These are phyloP conservation scores for Vitis hybrid DNA, from an alignment of 177 flowering plant genomes.

Conservation along the genomic window DNA sequence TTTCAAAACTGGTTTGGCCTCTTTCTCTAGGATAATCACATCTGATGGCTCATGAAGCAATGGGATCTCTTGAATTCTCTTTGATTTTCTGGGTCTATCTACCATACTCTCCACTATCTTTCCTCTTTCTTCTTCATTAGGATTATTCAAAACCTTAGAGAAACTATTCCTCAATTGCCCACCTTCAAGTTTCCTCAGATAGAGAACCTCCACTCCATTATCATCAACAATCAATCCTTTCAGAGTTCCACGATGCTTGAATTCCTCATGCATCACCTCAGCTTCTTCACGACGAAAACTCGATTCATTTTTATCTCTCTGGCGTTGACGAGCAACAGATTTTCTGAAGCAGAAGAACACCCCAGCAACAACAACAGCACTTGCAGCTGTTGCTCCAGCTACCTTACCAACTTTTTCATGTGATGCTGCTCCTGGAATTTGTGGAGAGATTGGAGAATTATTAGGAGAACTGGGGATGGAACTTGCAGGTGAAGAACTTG, in stretches of 20 bases:
- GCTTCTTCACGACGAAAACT: slow-evolving; percentile 22
- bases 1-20: neutral
- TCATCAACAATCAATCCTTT: slow-evolving; percentile 69
- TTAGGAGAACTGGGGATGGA: neutral
- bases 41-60: slow-evolving; percentile 23
- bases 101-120: slow-evolving; percentile 8
- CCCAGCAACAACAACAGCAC: slow-evolving; percentile 43
- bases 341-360: slow-evolving; percentile 35
- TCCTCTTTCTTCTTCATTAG: slow-evolving; percentile 22
- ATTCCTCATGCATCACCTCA: slow-evolving; percentile 11
- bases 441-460: neutral
- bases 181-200: slow-evolving; percentile 50
- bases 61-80: slow-evolving; percentile 27
- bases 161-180: slow-evolving; percentile 27
- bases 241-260: slow-evolving; percentile 32
- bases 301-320: neutral
- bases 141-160: slow-evolving; percentile 27
- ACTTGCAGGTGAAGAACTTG: slow-evolving; percentile 12
- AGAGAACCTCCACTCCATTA: slow-evolving; percentile 62
- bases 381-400: slow-evolving; percentile 46
- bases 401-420: slow-evolving; percentile 25
- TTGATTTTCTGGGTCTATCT: slow-evolving; percentile 8
- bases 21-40: neutral
- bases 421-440: slow-evolving; percentile 8
- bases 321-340: slow-evolving; percentile 5